Percentiles rank a stretch among this genome's conserved stretches.
Evolutionary conservation across 2,329 filamentous ascomycete genomes (phyloP).

Genomic region (Xylaria sp.): DNA sequence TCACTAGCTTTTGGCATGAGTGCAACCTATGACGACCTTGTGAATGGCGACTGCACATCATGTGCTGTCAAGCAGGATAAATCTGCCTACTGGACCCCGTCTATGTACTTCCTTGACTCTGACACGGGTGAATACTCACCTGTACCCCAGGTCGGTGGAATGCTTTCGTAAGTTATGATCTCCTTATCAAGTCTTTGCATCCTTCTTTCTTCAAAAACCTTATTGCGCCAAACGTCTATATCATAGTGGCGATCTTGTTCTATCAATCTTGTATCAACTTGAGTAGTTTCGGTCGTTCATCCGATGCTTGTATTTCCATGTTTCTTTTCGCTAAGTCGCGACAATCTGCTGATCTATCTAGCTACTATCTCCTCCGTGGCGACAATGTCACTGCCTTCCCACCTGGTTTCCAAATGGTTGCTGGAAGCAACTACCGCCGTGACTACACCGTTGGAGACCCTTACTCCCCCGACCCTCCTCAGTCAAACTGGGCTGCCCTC

Average conservation of each 20-base stretch:
- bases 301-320: neutral
- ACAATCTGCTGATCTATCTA: constrained; percentile 30
- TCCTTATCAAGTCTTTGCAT: neutral
- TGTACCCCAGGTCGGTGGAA: constrained; percentile 81
- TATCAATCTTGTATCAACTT: neutral
- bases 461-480: constrained; percentile 70
- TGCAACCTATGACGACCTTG: constrained; percentile 68
- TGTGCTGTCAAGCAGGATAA: constrained; percentile 83
- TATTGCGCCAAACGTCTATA: neutral
- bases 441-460: constrained; percentile 77
- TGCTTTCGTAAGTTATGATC: constrained; percentile 76
- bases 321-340: neutral
- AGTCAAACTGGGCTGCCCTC: constrained; percentile 74
- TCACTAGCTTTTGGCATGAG: constrained; percentile 70
- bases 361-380: constrained; percentile 83
- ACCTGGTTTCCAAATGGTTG: constrained; percentile 81
- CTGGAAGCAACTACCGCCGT: constrained; percentile 75
- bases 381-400: constrained; percentile 79
- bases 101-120: constrained; percentile 78
- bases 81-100: constrained; percentile 89
- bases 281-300: neutral
- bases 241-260: neutral
- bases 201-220: neutral
- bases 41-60: constrained; percentile 76
- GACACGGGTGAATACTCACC: constrained; percentile 73